Evolutionary conservation across 2,329 filamentous ascomycete genomes (phyloP).

Genomic region (Mycosphaerella sp.): DNA sequence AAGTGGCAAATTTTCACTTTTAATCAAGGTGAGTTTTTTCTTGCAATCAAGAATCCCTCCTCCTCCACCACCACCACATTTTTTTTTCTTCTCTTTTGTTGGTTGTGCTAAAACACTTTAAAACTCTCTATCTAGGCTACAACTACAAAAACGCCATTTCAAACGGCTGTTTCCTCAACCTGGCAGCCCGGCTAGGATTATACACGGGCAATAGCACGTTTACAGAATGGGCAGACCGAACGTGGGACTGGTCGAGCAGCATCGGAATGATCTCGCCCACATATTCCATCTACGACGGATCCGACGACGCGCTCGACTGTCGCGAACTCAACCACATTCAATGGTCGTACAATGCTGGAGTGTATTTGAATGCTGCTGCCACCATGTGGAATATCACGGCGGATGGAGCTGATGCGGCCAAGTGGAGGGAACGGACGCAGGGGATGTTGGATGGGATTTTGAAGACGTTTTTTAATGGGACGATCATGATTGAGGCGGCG

Average conservation of each 20-base stretch:
- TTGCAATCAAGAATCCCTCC: too few relatives aligned
- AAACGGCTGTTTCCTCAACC: slow-evolving; percentile 44
- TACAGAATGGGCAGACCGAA: slow-evolving; percentile 52
- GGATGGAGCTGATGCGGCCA: slow-evolving; percentile 28
- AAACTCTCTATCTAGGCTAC: too few relatives aligned
- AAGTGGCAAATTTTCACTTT: slow-evolving; percentile 37
- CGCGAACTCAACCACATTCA: slow-evolving; percentile 38
- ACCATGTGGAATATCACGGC: slow-evolving; percentile 37
- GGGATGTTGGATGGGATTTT: slow-evolving; percentile 15
- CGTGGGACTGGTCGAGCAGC: slow-evolving; percentile 34
- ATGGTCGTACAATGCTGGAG: slow-evolving; percentile 44
- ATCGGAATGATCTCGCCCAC: slow-evolving; percentile 48
- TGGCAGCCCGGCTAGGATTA: slow-evolving; percentile 35
- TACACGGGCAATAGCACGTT: slow-evolving; percentile 46
- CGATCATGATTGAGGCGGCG: slow-evolving; percentile 40
- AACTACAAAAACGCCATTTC: slow-evolving; percentile 45
- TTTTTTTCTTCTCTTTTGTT: too few relatives aligned
- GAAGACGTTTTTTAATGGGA: slow-evolving; percentile 33
- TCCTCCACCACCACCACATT: too few relatives aligned
- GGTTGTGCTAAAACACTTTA: too few relatives aligned
- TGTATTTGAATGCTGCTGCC: slow-evolving; percentile 41
- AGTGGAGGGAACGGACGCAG: slow-evolving; percentile 26
- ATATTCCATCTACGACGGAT: slow-evolving; percentile 43
- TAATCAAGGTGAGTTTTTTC: slow-evolving; percentile 32
- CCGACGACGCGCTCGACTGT: slow-evolving; percentile 40